Conservation (phyloP, 768 basidiomycete genomes). For the Termitomyces sp. region DNA sequence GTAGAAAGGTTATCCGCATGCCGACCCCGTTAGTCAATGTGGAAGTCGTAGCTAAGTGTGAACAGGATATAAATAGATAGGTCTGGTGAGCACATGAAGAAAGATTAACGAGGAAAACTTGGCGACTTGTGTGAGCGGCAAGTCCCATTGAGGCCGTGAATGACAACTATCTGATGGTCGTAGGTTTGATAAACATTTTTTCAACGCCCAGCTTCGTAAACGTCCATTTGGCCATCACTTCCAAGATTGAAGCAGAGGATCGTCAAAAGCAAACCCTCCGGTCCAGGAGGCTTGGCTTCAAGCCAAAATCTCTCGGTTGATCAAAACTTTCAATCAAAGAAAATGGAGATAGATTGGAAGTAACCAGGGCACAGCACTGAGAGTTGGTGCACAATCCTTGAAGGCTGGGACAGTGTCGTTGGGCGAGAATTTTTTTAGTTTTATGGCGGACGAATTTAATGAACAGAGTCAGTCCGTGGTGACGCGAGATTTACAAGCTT, state of each 20-base stretch:
- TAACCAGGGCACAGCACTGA: not conserved
- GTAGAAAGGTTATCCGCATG: constrained; percentile 7
- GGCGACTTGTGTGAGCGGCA: not conserved
- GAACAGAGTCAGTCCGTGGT: not conserved
- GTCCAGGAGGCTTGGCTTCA: not conserved
- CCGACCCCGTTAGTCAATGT: not conserved
- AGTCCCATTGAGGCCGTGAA: not conserved
- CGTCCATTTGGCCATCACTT: not conserved
- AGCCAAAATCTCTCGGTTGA: not conserved
- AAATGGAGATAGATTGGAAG: not conserved
- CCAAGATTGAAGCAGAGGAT: not conserved
- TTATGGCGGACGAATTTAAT: not conserved
- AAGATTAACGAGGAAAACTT: not conserved
- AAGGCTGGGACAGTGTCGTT: not conserved
- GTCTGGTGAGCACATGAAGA: not conserved
- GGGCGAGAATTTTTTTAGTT: not conserved
- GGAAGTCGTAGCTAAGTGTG: constrained; percentile 1
- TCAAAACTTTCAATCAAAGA: not conserved
- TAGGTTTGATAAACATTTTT: not conserved
- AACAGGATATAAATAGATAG: not conserved
- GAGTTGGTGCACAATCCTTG: not conserved
- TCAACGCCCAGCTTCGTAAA: no score
- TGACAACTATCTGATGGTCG: not conserved
- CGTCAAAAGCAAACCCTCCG: not conserved
- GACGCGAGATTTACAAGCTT: no score